Base-by-base conservation (phyloP, 345 rosid species). In the Cardamine occulta region DNA sequence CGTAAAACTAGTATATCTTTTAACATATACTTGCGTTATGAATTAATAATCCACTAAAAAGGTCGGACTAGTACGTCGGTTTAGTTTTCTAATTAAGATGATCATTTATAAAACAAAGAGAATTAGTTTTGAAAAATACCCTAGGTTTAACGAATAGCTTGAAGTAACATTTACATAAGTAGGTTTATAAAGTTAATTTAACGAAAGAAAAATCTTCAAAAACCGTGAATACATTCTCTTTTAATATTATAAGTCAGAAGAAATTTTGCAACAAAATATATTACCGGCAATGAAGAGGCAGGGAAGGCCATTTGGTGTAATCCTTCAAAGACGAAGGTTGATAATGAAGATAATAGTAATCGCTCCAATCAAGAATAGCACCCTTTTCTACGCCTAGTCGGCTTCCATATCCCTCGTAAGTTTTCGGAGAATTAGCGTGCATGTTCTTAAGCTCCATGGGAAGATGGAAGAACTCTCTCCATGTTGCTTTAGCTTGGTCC, bases 381-480 rank as follows among this genome's bases (percentile, higher is more conserved):
- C 86, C 96, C 45, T 88, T 94, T 19, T 91, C 83, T 17, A 92
- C 80, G 2, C 98, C 97, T 31, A 94, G 73, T n/a, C 97, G 82
- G 79, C 98, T 93, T 4, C 98, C 98, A 35, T 93, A 93, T 0
- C 98, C 98, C 74, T 93, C 98, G 8, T 93, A 93, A 9, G 96
- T 93, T 61, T 69, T 85, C 0, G 98, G 98, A 0, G 85, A 75
- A 70, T 92, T 94, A 0, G 96, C 93, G 23, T 88, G 85, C 18
- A 68, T 70, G 29, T 88, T 91, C 64, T 91, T 94, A 3, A 83
- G 42, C 70, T 88, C 96, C 93, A 89, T 68, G 4, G 98, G 97
- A 19, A 65, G 74, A 76, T 87, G 88, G 78, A 93, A 93, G 63
- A 93, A 93, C 35, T 84, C 79, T 12, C 93, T 82, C 97, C 97